phyloP scores from a whole-genome alignment of 2,329 filamentous ascomycete genomes.

The Pseudocercospora vitis region DNA sequence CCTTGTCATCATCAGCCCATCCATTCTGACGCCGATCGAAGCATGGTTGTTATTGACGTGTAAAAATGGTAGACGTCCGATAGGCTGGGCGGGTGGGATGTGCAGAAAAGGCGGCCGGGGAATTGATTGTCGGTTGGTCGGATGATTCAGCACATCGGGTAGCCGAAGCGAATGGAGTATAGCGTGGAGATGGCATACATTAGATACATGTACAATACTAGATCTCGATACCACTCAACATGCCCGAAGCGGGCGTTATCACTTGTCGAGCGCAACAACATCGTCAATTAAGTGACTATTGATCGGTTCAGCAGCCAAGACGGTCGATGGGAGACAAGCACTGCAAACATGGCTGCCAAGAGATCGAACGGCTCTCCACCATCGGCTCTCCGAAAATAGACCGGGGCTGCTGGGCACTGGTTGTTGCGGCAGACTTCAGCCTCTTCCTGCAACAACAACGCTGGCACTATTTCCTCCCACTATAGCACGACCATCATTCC shows the following conservation, averaged over 20 bases:
- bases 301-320: conserved; percentile 3
- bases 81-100: too few relatives aligned
- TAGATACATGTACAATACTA: too few relatives aligned
- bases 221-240: neutral
- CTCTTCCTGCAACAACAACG: too few relatives aligned
- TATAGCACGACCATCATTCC: too few relatives aligned
- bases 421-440: conserved; percentile 1
- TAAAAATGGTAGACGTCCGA: neutral
- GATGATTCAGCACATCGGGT: too few relatives aligned
- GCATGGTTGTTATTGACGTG: neutral
- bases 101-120: too few relatives aligned
- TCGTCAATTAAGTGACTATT: neutral
- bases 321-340: neutral
- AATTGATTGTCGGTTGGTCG: neutral
- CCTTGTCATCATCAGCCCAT: conserved; percentile 5
- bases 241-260: neutral
- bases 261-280: neutral
- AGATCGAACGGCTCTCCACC: conserved; percentile 5
- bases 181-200: too few relatives aligned
- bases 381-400: conserved; percentile 4
- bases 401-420: conserved; percentile 1
- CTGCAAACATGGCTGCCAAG: neutral
- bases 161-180: too few relatives aligned
- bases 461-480: too few relatives aligned
- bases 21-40: neutral